Evolutionary conservation across 495 filamentous ascomycete genomes (phyloP), one percentile per base, ranked within the genome.

Genomic region (Neurospora cerealis): DNA sequence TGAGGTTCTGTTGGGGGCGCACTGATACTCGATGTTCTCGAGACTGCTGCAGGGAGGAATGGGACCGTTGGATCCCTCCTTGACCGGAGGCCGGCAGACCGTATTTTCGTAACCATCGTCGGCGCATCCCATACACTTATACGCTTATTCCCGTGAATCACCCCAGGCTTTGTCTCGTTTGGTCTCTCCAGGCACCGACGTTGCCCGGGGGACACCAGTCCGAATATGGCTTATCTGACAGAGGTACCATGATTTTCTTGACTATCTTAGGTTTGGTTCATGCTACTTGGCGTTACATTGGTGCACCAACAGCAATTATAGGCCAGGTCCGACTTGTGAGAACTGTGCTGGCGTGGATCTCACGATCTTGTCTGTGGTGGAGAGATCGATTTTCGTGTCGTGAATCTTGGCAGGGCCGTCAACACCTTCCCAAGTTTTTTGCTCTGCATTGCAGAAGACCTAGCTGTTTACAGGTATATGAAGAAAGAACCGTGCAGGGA

Each of bases 31-130:
- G 44, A 81, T 80, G 40, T 66, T 75, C 48, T 77, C 74, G 75
- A 82, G 76, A 19, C 75, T 75, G 34, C 79, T 46, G 71, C 81
- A 81, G 2, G 80, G 81, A 19, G 77, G 75, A 37, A 81, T 73
- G 11, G 79, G 75, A 37, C 81, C 79, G 13, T 75, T 72, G 24
- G 78, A 72, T 28, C 77, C 74, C 32, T 74, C 72, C 21, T 72
- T 76, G 32, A 79, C 72, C 5, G 79, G 78, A 13, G 48, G 48
- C 21, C 78, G 76, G 70, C 80, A 80, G 69, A 84, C 78, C 0
- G 75, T 75, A 39, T 80, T 77, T 2, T 80, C 77, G 48, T 80
- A 82, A 60, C 41, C 40, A 17, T 77, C 46, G 37, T 69, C 36
- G n/a, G 71, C 41, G 15, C n/a, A 10, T 54, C 3, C 19, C 21